Conservation (phyloP, 2,329 filamentous ascomycete species). For the Aspergillus novoparasiticus region DNA sequence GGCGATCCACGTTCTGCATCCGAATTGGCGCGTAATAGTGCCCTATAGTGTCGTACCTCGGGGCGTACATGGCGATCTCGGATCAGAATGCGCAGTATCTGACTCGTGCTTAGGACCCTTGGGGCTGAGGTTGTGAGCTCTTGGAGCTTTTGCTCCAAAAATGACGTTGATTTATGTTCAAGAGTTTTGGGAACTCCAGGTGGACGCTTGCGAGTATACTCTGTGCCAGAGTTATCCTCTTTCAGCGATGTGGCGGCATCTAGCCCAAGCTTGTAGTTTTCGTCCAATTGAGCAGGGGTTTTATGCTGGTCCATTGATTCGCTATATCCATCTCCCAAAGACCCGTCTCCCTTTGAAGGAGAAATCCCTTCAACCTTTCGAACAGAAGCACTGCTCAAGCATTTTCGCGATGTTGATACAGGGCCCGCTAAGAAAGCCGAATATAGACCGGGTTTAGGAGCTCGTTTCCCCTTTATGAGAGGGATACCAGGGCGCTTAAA, state of each 20-base stretch:
- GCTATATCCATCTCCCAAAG: background rate
- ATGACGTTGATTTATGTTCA: slow-evolving; percentile 17
- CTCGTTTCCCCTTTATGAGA: slow-evolving; percentile 15
- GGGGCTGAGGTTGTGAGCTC: slow-evolving; percentile 26
- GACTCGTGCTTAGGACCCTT: slow-evolving; percentile 29
- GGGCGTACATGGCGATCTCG: slow-evolving; percentile 40
- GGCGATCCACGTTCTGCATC: slow-evolving; percentile 67
- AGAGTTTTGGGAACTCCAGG: slow-evolving; percentile 24
- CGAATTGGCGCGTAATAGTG: slow-evolving; percentile 72
- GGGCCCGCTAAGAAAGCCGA: slow-evolving; percentile 6
- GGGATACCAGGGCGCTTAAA: slow-evolving; percentile 20
- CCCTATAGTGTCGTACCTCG: slow-evolving; percentile 62
- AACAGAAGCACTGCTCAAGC: slow-evolving; percentile 19
- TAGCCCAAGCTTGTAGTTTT: background rate
- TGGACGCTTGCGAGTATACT: background rate
- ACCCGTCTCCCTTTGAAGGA: background rate
- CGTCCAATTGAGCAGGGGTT: background rate
- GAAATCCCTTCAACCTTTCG: background rate
- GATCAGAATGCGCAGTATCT: slow-evolving; percentile 43
- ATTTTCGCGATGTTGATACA: slow-evolving; percentile 21
- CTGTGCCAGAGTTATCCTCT: background rate
- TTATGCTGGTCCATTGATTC: background rate
- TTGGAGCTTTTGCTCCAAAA: slow-evolving; percentile 35
- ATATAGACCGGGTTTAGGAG: slow-evolving; percentile 8
- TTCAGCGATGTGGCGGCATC: background rate